A percentile compares a stretch with the other conserved stretches of the same genome.
phyloP scores from a whole-genome alignment of 2,329 filamentous ascomycete species.

The Beauveria bassiana region DNA sequence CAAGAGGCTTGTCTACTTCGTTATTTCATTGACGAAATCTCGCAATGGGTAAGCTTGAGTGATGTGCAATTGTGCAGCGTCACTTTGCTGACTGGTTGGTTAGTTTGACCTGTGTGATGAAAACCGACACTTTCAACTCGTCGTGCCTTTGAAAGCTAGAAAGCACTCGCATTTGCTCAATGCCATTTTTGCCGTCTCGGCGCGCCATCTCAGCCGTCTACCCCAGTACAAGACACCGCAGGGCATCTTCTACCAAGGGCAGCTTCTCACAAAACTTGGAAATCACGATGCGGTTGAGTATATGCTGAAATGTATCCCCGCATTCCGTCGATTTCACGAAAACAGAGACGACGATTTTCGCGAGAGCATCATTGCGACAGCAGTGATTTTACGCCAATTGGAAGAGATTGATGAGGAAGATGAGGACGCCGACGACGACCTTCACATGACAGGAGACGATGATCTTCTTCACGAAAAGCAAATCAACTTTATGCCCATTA shows the following conservation, averaged over 20 bases:
- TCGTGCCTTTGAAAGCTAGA: conserved; percentile 27
- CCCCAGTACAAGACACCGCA: conserved; percentile 29
- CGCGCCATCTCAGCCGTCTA: conserved; percentile 30
- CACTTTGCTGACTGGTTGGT: background rate
- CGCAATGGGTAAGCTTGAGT: conserved; percentile 27
- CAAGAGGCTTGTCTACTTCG: conserved; percentile 31
- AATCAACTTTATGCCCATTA: conserved; percentile 33
- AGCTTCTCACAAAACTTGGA: conserved; percentile 27
- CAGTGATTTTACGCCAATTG: conserved; percentile 32
- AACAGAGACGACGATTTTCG: conserved; percentile 30
- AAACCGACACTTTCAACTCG: conserved; percentile 30
- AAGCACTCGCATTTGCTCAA: conserved; percentile 31
- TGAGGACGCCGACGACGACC: conserved; percentile 1
- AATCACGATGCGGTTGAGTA: conserved; percentile 33
- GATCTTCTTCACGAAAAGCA: conserved; percentile 15
- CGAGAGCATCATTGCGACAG: conserved; percentile 33
- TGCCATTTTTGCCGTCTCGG: conserved; percentile 32
- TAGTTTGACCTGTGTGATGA: conserved; percentile 35
- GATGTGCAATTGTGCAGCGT: background rate
- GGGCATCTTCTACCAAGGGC: conserved; percentile 30
- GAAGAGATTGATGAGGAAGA: conserved; percentile 35
- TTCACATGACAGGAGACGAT: conserved; percentile 3
- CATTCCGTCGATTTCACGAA: conserved; percentile 29
- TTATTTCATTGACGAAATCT: conserved; percentile 33
- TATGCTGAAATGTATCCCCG: conserved; percentile 32